phyloP scores from a whole-genome alignment of 2,329 filamentous ascomycete species.

The Coniochaeta sp. region DNA sequence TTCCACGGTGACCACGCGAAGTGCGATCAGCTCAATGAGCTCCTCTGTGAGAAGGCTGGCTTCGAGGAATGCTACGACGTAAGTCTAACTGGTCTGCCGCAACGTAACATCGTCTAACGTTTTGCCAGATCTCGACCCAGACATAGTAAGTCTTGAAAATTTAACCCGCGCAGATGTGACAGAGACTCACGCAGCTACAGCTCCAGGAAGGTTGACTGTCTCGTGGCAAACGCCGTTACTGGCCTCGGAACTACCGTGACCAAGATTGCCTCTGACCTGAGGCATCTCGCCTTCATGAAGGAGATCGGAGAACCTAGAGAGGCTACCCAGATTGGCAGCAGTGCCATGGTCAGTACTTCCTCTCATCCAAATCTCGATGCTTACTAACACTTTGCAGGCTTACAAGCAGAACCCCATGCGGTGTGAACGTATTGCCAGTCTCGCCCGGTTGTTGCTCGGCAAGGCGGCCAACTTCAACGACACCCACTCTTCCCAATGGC shows the following conservation, averaged over 20 bases:
- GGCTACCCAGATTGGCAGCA: conserved; percentile 67
- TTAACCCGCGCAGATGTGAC: neutral
- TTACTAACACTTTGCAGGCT: conserved; percentile 14
- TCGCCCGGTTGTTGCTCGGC: conserved; percentile 29
- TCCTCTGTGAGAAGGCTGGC: conserved; percentile 48
- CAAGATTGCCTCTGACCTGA: conserved; percentile 67
- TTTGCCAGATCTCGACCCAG: conserved; percentile 68
- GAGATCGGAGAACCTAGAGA: conserved; percentile 83
- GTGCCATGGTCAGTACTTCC: conserved; percentile 36
- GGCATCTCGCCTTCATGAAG: conserved; percentile 68
- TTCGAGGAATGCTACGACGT: conserved; percentile 38
- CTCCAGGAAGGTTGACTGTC: conserved; percentile 74
- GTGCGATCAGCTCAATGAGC: conserved; percentile 46
- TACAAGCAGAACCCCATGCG: conserved; percentile 36
- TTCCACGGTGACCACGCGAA: conserved; percentile 45
- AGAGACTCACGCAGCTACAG: neutral
- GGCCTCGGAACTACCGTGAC: conserved; percentile 74
- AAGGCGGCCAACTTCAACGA: conserved; percentile 44
- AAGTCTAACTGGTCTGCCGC: neutral
- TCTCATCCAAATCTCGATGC: neutral
- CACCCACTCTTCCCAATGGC: conserved; percentile 62
- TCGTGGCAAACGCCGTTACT: conserved; percentile 72
- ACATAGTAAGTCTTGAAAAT: conserved; percentile 28
- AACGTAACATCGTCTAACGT: conserved; percentile 38
- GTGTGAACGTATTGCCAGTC: conserved; percentile 24